Evolutionary conservation across 2,329 filamentous ascomycete species (phyloP), one percentile per base, ranked within the genome.

Genomic region (Thelonectria rubi): DNA sequence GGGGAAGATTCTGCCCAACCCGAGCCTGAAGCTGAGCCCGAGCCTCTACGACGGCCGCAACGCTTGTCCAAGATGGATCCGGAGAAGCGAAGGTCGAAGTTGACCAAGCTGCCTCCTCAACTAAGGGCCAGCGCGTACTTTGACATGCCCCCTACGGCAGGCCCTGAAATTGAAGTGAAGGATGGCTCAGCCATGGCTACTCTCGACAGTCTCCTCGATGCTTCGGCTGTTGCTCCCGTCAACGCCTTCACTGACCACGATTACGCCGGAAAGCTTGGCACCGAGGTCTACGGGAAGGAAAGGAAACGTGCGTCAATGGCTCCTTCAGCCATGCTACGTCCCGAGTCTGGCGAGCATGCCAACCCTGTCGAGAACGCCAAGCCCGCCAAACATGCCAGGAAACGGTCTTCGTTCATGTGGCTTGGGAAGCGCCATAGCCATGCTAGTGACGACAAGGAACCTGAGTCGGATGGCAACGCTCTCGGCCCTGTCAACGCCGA

Each of bases 111-210:
- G 14, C 93, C 94, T 2, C 87, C 94, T 0, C 93, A 97, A 69
- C 83, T 98, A 37, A 88, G 94, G 63, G 95, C 95, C n/a, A 97
- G 90, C 70, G 88, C 91, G 26, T 98, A 92, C 78, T 98, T 98
- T 72, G 94, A 98, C 60, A 70, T 87, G 20, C 90, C 90, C 0
- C 81, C 86, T 3, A 73, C 79, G 2, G 74, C 79, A 2, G 69
- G 77, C 2, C 79, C 83, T 5, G 76, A 80, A 12, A 80, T 89
- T 20, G 82, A 89, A 67, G 73, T 89, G 56, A 89, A 88, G 75
- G 88, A 91, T 60, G 90, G 92, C 17, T 98, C 95, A 24, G 94
- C 94, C 11, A 92, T 93, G 73, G 90, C 87, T 43, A 97, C 94
- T 0, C 84, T 99, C 8, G 94, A 99, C 67, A 94, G 88, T 74